Percentiles rank a stretch among this genome's conserved stretches.
Evolutionary conservation across 2,329 filamentous ascomycete species (phyloP).

Genomic region (Thielaviopsis euricoi): DNA sequence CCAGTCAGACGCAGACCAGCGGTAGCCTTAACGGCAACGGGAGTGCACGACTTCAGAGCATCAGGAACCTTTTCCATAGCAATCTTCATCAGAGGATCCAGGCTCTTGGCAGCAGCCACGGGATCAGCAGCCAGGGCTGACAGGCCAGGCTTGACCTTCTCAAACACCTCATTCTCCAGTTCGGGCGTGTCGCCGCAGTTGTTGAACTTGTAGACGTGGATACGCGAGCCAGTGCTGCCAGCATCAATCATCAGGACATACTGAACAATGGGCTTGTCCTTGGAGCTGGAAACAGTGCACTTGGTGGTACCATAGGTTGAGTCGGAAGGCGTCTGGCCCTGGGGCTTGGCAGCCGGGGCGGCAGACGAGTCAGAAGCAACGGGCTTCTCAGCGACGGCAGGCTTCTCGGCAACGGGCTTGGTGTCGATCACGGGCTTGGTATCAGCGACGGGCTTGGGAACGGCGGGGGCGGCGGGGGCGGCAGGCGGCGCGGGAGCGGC

Average conservation of each 20-base stretch:
- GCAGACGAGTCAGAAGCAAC: too few species aligned
- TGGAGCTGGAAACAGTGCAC: conserved; percentile 70
- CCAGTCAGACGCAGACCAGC: conserved; percentile 84
- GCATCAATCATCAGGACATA: conserved; percentile 99
- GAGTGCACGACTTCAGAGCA: conserved; percentile 77
- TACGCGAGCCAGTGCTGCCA: conserved; percentile 90
- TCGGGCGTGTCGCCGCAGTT: conserved; percentile 91
- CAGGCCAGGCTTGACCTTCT: conserved; percentile 79
- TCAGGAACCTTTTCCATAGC: conserved; percentile 76
- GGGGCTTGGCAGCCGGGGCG: conserved; percentile 6
- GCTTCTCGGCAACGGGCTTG: conserved; percentile 7
- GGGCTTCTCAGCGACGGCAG: conserved; percentile 2
- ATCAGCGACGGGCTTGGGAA: conserved; percentile 7
- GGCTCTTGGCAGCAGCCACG: conserved; percentile 71
- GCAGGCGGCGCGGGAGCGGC: conserved; percentile 10
- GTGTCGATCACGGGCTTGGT: conserved; percentile 7
- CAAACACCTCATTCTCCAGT: conserved; percentile 80
- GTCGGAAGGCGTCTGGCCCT: conserved; percentile 39
- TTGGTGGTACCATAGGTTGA: conserved; percentile 49
- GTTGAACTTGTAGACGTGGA: conserved; percentile 95
- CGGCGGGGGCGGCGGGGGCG: not conserved
- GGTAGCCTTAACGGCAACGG: conserved; percentile 94
- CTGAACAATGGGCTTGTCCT: conserved; percentile 85
- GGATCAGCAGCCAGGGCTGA: conserved; percentile 80
- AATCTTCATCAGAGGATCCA: conserved; percentile 75